Conservation (phyloP, 176 grass and related monocot species). For the Triticum dicoccoides region DNA sequence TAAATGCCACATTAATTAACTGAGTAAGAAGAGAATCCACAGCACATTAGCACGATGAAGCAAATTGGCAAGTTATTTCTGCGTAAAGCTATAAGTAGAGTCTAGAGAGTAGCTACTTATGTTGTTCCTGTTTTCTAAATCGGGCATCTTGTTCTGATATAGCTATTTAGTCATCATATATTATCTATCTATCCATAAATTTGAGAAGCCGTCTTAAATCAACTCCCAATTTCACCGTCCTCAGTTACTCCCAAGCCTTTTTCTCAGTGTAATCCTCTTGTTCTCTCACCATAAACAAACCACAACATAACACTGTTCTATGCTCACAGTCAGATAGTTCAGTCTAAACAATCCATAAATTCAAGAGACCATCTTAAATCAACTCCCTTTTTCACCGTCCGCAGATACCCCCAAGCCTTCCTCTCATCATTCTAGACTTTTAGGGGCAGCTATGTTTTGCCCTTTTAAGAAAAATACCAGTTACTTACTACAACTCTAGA, state of each 20-base stretch:
- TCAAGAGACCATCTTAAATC: no score
- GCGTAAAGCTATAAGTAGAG: not conserved
- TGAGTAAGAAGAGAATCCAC: not conserved
- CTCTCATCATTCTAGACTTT: not conserved
- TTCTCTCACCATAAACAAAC: not conserved
- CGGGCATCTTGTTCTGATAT: not conserved
- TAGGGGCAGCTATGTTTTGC: not conserved
- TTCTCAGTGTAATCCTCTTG: not conserved
- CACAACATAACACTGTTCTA: not conserved
- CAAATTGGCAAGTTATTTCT: not conserved
- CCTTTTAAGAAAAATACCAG: not conserved
- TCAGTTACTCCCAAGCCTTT: not conserved
- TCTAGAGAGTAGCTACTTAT: not conserved
- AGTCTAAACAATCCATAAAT: not conserved
- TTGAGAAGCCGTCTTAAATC: not conserved
- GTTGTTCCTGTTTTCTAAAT: not conserved
- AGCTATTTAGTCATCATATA: not conserved
- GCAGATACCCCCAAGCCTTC: no score
- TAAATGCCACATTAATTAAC: slow-evolving; percentile 28
- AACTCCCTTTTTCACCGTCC: no score
- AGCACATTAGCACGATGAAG: not conserved
- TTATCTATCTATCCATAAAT: not conserved
- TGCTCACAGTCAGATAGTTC: not conserved
- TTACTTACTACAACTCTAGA: not conserved
- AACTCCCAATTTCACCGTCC: not conserved